Conservation (phyloP, 306 rosid genomes). For the Fragaria vesca region DNA sequence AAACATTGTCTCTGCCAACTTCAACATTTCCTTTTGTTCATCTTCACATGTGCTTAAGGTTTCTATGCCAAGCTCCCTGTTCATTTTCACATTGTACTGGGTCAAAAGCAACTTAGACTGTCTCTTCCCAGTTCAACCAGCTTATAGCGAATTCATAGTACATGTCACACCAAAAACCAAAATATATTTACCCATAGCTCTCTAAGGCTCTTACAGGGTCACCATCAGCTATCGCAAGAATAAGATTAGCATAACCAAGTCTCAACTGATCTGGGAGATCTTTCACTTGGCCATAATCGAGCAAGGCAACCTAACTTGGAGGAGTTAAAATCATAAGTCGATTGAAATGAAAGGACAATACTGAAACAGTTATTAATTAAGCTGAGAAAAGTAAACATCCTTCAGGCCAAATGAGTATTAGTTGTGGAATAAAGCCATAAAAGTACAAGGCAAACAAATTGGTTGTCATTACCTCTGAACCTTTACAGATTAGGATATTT, state of each 20-base stretch:
- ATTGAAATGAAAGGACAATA: background rate
- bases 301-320: conserved; percentile 75
- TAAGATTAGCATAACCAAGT: conserved; percentile 90
- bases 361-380: conserved; percentile 4
- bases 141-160: background rate
- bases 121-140: conserved; percentile 12
- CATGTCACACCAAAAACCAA: conserved; percentile 13
- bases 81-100: conserved; percentile 19
- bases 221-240: conserved; percentile 77
- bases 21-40: conserved; percentile 70
- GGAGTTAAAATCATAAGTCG: conserved; percentile 14
- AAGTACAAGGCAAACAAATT: conserved; percentile 3
- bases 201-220: conserved; percentile 68
- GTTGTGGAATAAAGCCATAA: background rate
- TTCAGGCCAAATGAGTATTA: background rate
- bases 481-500: conserved; percentile 85
- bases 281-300: conserved; percentile 98
- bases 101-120: conserved; percentile 14
- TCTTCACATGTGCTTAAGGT: conserved; percentile 70
- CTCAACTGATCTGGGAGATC: conserved; percentile 91
- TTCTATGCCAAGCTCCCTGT: conserved; percentile 84
- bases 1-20: conserved; percentile 78
- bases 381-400: background rate
- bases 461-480: conserved; percentile 77
- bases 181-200: conserved; percentile 68